Percentiles rank a stretch among this genome's conserved stretches.
These are phyloP conservation scores for Phylloporus gajari DNA, from an alignment of 1,284 basidiomycete species.

Conservation along the genomic window DNA sequence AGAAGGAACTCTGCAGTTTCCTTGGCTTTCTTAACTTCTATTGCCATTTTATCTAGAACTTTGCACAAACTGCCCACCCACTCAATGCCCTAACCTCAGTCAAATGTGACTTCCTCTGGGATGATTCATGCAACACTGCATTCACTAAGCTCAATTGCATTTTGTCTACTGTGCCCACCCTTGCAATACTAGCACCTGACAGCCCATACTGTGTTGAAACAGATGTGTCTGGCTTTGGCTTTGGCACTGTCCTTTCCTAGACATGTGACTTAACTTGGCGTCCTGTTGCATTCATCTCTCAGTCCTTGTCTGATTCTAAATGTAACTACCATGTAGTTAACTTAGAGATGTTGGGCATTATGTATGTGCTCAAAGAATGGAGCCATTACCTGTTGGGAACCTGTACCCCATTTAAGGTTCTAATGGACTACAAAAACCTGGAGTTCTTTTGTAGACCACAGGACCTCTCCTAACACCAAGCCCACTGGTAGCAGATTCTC, in stretches of 20 bases:
- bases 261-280: not conserved
- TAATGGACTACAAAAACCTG: not conserved
- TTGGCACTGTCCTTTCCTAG: not conserved
- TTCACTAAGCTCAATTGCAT: not conserved
- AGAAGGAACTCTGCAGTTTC: not conserved
- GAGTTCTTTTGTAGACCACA: not conserved
- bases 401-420: not conserved
- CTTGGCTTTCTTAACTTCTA: not conserved
- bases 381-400: not conserved
- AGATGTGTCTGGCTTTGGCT: not conserved
- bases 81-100: not conserved
- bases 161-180: not conserved
- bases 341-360: not conserved
- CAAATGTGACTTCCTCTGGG: not conserved
- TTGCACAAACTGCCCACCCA: not conserved
- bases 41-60: not conserved
- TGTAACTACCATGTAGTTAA: not conserved
- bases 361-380: not conserved
- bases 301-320: not conserved
- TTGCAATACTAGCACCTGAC: not conserved
- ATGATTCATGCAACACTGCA: not conserved
- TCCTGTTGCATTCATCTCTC: not conserved
- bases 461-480: not conserved
- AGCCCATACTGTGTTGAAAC: not conserved
- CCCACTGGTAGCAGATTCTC: not conserved